Base-by-base conservation (phyloP, 495 filamentous ascomycete genomes). In the Podospora tetraspora region DNA sequence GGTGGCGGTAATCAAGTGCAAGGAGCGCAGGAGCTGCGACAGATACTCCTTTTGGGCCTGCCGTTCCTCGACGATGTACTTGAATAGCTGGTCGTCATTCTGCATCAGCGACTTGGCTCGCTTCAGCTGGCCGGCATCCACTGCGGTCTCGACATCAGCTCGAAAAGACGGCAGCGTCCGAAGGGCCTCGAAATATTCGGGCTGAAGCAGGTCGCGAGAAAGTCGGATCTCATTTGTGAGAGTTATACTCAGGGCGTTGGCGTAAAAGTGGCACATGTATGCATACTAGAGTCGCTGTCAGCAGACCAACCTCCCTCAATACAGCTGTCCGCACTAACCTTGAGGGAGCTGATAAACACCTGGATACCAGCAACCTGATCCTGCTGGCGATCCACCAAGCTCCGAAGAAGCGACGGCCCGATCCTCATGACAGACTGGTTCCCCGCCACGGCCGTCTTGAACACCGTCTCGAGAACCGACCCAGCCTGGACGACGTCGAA, bases 221-320 rank as follows among this genome's bases (percentile, higher is more conserved):
- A 76, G 57, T 10, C 76, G 69, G 30, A 68, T 70, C n/a, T 73
- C 69, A n/a, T 78, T 76, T 3, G 79, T 78, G 21, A 86, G 81
- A 43, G 96, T 80, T 21, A 92, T 79, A 58, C 91, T 90, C n/a
- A 97, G 79, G 0, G 92, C 87, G 76, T 98, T 97, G 57, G 91
- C 91, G 74, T 94, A 98, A 76, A 96, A 97, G 76, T 97, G 92
- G 30, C 90, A 92, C 94, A 99, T 97, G 71, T 95, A 94, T 16
- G 89, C 87, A 79, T 97, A 97, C 90, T 96, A 69, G 5, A 37
- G 34, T n/a, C 61, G 3, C 0, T 22, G 61, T 69, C 2, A 73
- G 61, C 66, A 25, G 19, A 29, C 23, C 13, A 10, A 24, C 57
- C 5, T 13, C 25, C 52, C 7, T 1, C 1, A 1, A 58, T 1